Percentiles rank a stretch among this genome's conserved stretches.
phyloP scores from a whole-genome alignment of 345 rosid genomes.

The Eucalyptus curtisii region DNA sequence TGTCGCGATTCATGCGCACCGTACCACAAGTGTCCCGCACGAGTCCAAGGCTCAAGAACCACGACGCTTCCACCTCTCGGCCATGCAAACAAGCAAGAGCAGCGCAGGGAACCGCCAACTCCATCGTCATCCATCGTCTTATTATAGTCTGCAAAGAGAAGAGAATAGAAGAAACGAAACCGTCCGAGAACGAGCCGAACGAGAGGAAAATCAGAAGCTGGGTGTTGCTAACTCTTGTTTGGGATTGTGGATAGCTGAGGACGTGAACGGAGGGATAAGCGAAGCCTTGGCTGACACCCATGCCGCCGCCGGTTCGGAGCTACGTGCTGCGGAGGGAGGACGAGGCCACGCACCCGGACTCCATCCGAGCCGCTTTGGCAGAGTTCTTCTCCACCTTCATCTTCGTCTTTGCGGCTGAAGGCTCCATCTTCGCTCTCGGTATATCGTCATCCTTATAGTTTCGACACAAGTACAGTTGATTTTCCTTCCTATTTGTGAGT shows the following conservation, averaged over 20 bases:
- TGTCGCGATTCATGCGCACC: not conserved
- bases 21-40: not conserved
- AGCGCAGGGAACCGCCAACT: not conserved
- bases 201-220: not conserved
- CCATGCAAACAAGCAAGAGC: not conserved
- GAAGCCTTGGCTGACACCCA: not conserved
- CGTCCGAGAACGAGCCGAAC: not conserved
- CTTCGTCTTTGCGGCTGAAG: constrained; percentile 79
- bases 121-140: not conserved
- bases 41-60: not conserved
- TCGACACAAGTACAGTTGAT: not conserved
- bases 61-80: not conserved
- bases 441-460: not conserved
- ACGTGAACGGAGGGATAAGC: not conserved
- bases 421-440: constrained; percentile 74
- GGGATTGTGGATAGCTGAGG: not conserved
- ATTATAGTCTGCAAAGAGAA: not conserved
- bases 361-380: constrained; percentile 48
- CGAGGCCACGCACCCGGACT: constrained; percentile 40
- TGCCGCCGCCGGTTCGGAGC: constrained; percentile 11
- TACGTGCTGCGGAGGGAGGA: constrained; percentile 29
- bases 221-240: not conserved
- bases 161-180: not conserved
- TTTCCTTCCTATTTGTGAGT: not conserved
- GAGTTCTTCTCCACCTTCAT: constrained; percentile 67